phyloP scores from a whole-genome alignment of 352 stramenopile species.

The Globisporangium rhizosaccharum region DNA sequence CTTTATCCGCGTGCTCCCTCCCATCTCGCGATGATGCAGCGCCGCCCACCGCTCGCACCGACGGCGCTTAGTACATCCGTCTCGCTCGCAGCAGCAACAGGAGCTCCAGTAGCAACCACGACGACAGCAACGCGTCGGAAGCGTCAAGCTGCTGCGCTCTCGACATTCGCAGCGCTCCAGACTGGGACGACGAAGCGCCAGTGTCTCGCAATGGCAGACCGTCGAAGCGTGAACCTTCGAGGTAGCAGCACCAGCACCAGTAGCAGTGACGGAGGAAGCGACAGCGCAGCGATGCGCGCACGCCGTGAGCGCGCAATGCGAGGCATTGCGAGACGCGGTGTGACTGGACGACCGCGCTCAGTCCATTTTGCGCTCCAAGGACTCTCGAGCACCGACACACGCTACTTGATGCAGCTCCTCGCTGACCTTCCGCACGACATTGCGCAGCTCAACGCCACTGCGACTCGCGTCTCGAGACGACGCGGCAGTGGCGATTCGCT shows the following conservation, averaged over 20 bases:
- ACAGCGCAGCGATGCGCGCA: no score
- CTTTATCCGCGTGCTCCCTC: slow-evolving; percentile 3
- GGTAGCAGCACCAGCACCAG: background rate
- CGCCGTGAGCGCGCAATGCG: background rate
- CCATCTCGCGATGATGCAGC: background rate
- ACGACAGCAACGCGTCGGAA: background rate
- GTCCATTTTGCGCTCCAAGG: slow-evolving; percentile 31
- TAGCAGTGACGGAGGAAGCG: no score
- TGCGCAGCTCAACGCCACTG: slow-evolving; percentile 27
- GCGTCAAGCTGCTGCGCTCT: background rate
- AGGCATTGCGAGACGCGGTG: slow-evolving; percentile 4
- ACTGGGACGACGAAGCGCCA: background rate
- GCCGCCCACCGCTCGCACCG: background rate
- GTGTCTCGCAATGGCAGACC: background rate
- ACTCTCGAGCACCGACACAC: slow-evolving; percentile 33
- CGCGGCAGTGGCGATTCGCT: slow-evolving; percentile 3
- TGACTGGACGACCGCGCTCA: slow-evolving; percentile 17
- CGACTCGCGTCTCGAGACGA: slow-evolving; percentile 6
- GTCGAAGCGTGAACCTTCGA: background rate
- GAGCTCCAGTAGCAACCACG: background rate
- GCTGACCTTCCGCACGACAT: slow-evolving; percentile 30
- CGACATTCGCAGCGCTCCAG: slow-evolving; percentile 1
- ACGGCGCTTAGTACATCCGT: background rate
- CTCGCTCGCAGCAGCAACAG: slow-evolving; percentile 1
- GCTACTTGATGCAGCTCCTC: slow-evolving; percentile 29